Base-by-base conservation (phyloP, 2,329 filamentous ascomycete genomes). In the Zymoseptoria tritici region DNA sequence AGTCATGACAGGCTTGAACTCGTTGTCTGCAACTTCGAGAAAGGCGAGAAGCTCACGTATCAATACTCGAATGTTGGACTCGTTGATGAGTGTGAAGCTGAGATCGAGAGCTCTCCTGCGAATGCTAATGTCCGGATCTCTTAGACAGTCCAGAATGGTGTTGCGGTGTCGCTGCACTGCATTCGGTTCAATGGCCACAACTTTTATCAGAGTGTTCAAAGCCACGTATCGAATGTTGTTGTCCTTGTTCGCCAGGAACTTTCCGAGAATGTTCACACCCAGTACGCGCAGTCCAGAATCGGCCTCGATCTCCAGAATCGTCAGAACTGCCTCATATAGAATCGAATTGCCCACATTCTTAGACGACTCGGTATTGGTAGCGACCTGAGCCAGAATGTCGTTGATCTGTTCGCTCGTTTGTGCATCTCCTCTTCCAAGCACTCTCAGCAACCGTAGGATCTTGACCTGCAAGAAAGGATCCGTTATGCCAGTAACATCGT, bases 311-410 rank as follows among this genome's bases (percentile, higher is more conserved):
- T 99, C 94, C 54, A 99, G 85, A 66, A 99, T 99, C 0, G 94
- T 99, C 51, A 94, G 85, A 46, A 99, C 94, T 1, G 94, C 90
- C 77, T 99, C 94, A 77, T 99, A 99, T 7, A 99, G 81, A 68
- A 99, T 99, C 0, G 94, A 93, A 74, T 99, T 99, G 64, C 94
- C 94, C 50, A 99, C 94, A 66, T 99, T 99, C 80, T 99, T 99
- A 26, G 92, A 92, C 0, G 93, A 91, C 72, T 99, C 94, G 1
- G 94, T 99, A 75, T 99, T 99, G 49, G 93, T 97, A 56, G 94
- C 94, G 57, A 99, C 94, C 71, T 80, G 70, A 5, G 94, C 94
- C 61, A 99, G 79, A 62, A 99, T 99, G 72, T 99, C 94, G 77
- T 97, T 99, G 79, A 99, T 97, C 74, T 96, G 88, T 76, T 99